Evolutionary conservation across 1,284 basidiomycete genomes (phyloP).

Genomic region (Ustilago bromivora): DNA sequence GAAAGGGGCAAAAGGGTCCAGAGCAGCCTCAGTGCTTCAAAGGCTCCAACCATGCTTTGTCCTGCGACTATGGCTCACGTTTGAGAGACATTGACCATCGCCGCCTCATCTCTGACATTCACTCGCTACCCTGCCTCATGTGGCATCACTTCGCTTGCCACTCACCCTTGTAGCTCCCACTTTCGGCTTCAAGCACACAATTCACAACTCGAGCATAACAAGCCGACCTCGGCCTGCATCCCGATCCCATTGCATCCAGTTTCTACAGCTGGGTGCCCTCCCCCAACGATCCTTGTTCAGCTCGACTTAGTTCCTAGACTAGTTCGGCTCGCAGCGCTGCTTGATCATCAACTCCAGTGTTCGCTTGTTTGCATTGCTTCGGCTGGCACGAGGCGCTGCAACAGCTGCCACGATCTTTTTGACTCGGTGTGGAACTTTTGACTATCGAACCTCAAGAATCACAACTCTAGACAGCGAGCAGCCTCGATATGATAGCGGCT

Average conservation of each 20-base stretch:
- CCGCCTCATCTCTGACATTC: background rate
- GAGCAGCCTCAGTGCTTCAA: too few species aligned
- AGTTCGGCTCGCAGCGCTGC: background rate
- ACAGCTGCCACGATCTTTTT: background rate
- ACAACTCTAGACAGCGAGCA: background rate
- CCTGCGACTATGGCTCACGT: too few species aligned
- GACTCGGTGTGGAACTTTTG: too few species aligned
- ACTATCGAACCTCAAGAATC: background rate
- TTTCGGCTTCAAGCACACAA: background rate
- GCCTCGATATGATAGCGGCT: constrained; percentile 3
- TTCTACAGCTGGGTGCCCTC: too few species aligned
- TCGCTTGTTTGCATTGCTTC: background rate
- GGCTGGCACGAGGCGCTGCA: background rate
- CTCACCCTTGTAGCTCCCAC: background rate
- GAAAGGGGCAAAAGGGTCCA: too few species aligned
- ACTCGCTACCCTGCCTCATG: background rate
- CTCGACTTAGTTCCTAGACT: background rate
- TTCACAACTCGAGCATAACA: background rate
- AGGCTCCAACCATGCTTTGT: too few species aligned
- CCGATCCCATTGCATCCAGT: too few species aligned
- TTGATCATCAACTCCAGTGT: background rate
- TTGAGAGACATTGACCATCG: background rate
- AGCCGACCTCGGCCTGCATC: too few species aligned
- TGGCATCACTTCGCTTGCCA: constrained; percentile 7
- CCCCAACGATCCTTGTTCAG: too few species aligned